phyloP scores from a whole-genome alignment of 2,329 filamentous ascomycete species.

The Cordyceps militaris region DNA sequence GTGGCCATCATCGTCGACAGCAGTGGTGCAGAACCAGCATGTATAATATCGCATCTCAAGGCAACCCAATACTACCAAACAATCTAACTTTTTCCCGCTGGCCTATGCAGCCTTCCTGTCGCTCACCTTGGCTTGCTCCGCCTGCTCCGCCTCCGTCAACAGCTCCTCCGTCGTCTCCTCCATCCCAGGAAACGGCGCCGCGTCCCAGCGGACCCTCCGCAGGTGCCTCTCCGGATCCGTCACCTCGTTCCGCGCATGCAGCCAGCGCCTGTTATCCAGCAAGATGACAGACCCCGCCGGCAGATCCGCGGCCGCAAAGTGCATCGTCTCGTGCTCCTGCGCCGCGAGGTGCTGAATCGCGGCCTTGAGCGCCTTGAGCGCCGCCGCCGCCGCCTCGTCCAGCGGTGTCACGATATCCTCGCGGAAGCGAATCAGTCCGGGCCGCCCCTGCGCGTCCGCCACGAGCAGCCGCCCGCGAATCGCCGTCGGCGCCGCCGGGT shows the following conservation, averaged over 20 bases:
- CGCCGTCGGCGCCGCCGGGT: constrained; percentile 3
- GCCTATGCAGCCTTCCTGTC: no score
- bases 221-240: constrained; percentile 28
- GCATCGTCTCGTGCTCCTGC: constrained; percentile 14
- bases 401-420: constrained; percentile 26
- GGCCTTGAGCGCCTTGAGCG: constrained; percentile 21
- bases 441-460: background rate
- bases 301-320: constrained; percentile 22
- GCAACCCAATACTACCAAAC: no score
- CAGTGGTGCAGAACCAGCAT: no score
- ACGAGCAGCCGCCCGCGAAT: constrained; percentile 18
- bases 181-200: constrained; percentile 19
- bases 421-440: constrained; percentile 24
- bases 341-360: constrained; percentile 16
- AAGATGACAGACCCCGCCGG: constrained; percentile 25
- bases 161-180: background rate
- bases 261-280: constrained; percentile 26
- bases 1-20: no score
- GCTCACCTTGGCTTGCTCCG: no score
- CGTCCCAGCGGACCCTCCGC: constrained; percentile 30
- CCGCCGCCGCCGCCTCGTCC: constrained; percentile 17
- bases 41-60: no score
- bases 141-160: background rate
- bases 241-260: constrained; percentile 27
- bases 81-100: no score